Evolutionary conservation across 148 eudicot species (phyloP), one percentile per base, ranked within the genome.

Genomic region (Euryodendron excelsum): DNA sequence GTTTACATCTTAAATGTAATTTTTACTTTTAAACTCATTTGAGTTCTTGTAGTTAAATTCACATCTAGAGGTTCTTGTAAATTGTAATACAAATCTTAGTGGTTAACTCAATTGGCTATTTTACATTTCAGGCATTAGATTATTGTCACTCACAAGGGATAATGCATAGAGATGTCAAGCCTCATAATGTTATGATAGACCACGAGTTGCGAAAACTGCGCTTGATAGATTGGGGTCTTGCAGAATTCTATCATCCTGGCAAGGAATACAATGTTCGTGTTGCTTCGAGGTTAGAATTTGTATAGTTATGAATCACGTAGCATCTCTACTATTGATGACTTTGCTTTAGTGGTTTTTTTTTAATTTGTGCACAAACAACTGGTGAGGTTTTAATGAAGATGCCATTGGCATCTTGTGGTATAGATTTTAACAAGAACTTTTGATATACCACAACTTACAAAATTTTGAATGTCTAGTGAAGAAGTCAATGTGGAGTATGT

Each of bases 121-220:
- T 79, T 12, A 9, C 63, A 5, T 45, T 83, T 76, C 81, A 94
- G 98, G 98, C 98, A 53, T 73, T 94, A 73, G 98, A 94, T 84
- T 94, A 85, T 82, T 94, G 91, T 68, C 98, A 94, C 80, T 94
- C 98, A 13, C 98, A 94, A 83, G 98, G 98, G 18, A 92, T 94
- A 81, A 94, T 94, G 98, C 98, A 94, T 79, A 86, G 98, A 70
- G 98, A 94, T 90, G 97, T 94, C 53, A 94, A 94, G 87, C 97
- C 98, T 77, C 98, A 94, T 77, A 94, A 94, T 84, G 97, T 94
- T 27, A 92, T 92, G 97, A 94, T 94, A 81, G 98, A 94, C 82
- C 98, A 92, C 80, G 97, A 92, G 86, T 82, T 91, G 80, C 82
- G 98, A 47, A 94, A 94, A 75, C 94, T 94, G 59, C 92, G 98